Percentiles rank a stretch among this genome's conserved stretches.
Evolutionary conservation across 2,329 filamentous ascomycete genomes (phyloP).

Genomic region (Alternaria rosae): DNA sequence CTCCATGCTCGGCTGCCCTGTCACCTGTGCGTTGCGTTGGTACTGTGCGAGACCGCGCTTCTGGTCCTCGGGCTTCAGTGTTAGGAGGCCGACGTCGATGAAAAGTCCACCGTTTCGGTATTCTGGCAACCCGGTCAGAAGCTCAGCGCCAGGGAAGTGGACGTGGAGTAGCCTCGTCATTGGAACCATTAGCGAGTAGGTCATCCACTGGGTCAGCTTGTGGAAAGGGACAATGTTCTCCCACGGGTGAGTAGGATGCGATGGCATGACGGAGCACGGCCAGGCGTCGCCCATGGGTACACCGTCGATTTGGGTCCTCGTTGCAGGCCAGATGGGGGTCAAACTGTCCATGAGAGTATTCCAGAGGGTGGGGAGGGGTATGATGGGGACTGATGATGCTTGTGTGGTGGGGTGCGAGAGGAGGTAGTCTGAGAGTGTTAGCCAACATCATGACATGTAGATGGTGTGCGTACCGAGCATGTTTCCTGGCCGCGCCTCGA

Average conservation of each 20-base stretch:
- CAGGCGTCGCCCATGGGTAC: constrained; percentile 91
- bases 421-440: constrained; percentile 74
- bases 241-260: constrained; percentile 72
- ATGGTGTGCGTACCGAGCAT: constrained; percentile 74
- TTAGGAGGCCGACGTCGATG: constrained; percentile 82
- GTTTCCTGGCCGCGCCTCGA: constrained; percentile 85
- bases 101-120: constrained; percentile 92
- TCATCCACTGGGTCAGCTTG: constrained; percentile 90
- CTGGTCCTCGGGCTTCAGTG: constrained; percentile 72
- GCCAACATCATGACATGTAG: not conserved
- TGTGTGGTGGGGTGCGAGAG: constrained; percentile 89
- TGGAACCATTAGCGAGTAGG: constrained; percentile 90
- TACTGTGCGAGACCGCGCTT: constrained; percentile 76
- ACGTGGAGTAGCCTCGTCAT: constrained; percentile 83
- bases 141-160: constrained; percentile 81
- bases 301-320: constrained; percentile 86
- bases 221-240: constrained; percentile 90
- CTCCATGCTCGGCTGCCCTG: constrained; percentile 74
- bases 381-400: constrained; percentile 85
- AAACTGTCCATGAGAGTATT: constrained; percentile 87
- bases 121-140: constrained; percentile 87
- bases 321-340: constrained; percentile 85
- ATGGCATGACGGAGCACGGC: constrained; percentile 87
- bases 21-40: constrained; percentile 73
- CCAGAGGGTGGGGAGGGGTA: constrained; percentile 89